Percentiles rank a stretch among this genome's conserved stretches.
phyloP scores from a whole-genome alignment of 1,284 basidiomycete species.

The Quambalaria eucalypti region DNA sequence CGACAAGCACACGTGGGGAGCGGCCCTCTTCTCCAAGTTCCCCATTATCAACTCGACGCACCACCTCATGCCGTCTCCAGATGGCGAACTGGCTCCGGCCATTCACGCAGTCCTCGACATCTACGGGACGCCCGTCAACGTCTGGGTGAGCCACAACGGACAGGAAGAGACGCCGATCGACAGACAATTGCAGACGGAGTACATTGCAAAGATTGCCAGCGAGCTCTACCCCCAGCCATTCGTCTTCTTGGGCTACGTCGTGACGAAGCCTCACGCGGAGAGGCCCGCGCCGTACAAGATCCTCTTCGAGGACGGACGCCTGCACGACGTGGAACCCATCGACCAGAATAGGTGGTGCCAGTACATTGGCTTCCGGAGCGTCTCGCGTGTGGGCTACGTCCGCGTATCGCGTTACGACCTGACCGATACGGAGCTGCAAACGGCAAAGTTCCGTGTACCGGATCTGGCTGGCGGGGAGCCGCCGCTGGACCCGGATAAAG shows the following conservation, averaged over 20 bases:
- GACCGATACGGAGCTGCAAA: constrained; percentile 42
- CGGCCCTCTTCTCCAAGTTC: constrained; percentile 57
- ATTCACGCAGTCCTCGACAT: constrained; percentile 72
- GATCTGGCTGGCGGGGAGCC: constrained; percentile 4
- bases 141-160: constrained; percentile 61
- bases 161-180: constrained; percentile 83
- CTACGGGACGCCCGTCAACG: constrained; percentile 62
- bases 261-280: constrained; percentile 64
- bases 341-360: constrained; percentile 41
- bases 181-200: constrained; percentile 74
- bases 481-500: constrained; percentile 21
- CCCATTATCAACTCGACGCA: constrained; percentile 83
- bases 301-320: constrained; percentile 50
- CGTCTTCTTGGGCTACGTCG: constrained; percentile 64
- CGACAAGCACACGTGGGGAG: constrained; percentile 77
- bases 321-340: constrained; percentile 50
- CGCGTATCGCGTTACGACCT: constrained; percentile 40
- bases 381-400: constrained; percentile 36
- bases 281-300: constrained; percentile 78
- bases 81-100: constrained; percentile 67
- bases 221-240: constrained; percentile 65
- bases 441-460: constrained; percentile 37
- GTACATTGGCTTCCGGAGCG: constrained; percentile 38
- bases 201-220: constrained; percentile 70
- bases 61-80: constrained; percentile 77